phyloP scores from a whole-genome alignment of 129 eudicot genomes.

The Gnaphalium uliginosum region DNA sequence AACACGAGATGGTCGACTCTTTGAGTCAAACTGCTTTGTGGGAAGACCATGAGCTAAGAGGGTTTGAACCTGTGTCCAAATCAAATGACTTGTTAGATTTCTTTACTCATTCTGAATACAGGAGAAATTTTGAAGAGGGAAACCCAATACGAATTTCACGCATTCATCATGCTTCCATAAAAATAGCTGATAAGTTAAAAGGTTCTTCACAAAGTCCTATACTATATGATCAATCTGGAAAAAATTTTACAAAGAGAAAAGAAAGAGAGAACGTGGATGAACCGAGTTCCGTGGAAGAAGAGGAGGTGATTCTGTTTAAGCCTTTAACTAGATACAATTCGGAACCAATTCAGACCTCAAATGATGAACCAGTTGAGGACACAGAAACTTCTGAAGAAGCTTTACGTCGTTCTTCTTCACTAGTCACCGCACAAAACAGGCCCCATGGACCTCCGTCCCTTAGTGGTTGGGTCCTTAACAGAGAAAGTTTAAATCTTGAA shows the following conservation, averaged over 20 bases:
- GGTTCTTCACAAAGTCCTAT: constrained; percentile 34
- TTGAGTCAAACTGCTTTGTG: constrained; percentile 58
- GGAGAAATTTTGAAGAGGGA: constrained; percentile 28
- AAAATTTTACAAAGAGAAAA: constrained; percentile 30
- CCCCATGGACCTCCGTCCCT: constrained; percentile 83
- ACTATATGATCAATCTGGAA: constrained; percentile 33
- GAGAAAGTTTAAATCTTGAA: constrained; percentile 45
- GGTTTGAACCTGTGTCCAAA: constrained; percentile 56
- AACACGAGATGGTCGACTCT: constrained; percentile 15
- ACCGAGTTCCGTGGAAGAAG: constrained; percentile 53
- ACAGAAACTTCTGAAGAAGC: constrained; percentile 33
- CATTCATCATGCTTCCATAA: constrained; percentile 50
- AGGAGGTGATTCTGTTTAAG: constrained; percentile 91
- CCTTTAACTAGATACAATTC: constrained; percentile 85
- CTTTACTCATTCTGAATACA: constrained; percentile 36
- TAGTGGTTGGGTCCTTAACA: constrained; percentile 75
- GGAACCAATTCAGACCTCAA: constrained; percentile 49
- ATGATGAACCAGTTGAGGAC: constrained; percentile 28
- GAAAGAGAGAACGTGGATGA: constrained; percentile 16
- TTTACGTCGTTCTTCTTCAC: constrained; percentile 68
- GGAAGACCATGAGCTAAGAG: constrained; percentile 93
- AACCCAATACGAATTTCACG: constrained; percentile 49
- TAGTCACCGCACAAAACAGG: constrained; percentile 42
- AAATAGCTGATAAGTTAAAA: constrained; percentile 36
- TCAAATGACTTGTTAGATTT: constrained; percentile 54